These are phyloP conservation scores for Fusarium camptoceras DNA, from an alignment of 2,329 filamentous ascomycete species.

Conservation along the genomic window DNA sequence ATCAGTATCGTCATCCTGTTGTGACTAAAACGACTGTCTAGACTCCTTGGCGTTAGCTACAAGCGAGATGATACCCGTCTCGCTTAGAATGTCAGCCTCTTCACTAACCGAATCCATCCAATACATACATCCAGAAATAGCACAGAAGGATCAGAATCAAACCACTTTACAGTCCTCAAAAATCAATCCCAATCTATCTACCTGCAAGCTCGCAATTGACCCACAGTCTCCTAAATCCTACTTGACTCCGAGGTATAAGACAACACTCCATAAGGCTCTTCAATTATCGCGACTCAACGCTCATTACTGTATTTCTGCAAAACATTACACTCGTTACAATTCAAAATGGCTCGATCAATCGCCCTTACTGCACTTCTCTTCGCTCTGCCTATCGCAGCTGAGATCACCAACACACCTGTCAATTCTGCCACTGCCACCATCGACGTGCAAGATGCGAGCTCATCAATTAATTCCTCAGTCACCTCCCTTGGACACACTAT, in stretches of 20 bases:
- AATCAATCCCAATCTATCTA: background rate
- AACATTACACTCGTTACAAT: background rate
- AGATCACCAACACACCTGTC: background rate
- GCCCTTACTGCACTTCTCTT: background rate
- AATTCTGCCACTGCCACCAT: background rate
- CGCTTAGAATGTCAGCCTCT: background rate
- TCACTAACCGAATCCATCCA: background rate
- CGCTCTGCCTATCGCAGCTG: background rate
- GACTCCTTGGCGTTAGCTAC: background rate
- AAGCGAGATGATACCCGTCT: background rate
- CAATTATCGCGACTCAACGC: background rate
- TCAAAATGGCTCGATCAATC: background rate
- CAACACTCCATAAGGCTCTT: background rate
- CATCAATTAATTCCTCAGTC: background rate
- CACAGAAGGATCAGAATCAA: background rate
- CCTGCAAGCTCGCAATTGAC: background rate
- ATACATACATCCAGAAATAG: background rate
- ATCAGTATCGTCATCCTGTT: background rate
- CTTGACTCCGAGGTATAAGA: background rate
- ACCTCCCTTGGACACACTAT: background rate
- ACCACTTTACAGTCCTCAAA: background rate
- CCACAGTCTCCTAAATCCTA: background rate
- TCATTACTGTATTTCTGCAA: background rate
- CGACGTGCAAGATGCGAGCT: background rate
- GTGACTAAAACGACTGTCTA: background rate